Conservation (phyloP, 371 early-diverging fungal species). For the Actinomortierella ambigua region DNA sequence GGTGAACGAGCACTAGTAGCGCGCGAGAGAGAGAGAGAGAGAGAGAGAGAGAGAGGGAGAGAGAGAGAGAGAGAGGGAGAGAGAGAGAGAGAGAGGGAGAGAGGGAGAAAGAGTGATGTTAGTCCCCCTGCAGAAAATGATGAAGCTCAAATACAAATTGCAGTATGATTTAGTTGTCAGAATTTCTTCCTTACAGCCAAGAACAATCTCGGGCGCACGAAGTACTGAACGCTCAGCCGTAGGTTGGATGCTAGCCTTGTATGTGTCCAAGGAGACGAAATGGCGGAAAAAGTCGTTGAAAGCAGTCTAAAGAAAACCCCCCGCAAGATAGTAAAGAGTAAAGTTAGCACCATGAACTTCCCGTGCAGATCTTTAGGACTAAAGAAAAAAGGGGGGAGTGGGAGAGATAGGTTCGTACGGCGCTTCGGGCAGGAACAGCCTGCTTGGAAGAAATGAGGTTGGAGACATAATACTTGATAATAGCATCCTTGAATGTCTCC, state of each 20-base stretch:
- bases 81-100: no score
- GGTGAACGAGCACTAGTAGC: constrained; percentile 53
- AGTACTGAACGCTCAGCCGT: constrained; percentile 78
- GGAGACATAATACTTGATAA: constrained; percentile 68
- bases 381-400: not conserved
- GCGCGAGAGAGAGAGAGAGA: constrained; percentile 8
- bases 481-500: constrained; percentile 45
- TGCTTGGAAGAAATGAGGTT: constrained; percentile 64
- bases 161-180: constrained; percentile 14
- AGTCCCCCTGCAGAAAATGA: no score
- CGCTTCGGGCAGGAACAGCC: constrained; percentile 53
- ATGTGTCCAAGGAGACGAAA: constrained; percentile 56
- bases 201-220: constrained; percentile 86
- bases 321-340: not conserved
- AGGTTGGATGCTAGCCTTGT: constrained; percentile 58
- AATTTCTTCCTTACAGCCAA: constrained; percentile 53
- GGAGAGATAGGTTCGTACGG: no score
- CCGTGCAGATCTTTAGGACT: not conserved
- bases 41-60: not conserved
- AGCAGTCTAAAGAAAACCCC: constrained; percentile 43
- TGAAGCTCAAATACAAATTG: constrained; percentile 13
- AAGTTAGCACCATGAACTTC: constrained; percentile 1
- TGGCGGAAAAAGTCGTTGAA: constrained; percentile 64
- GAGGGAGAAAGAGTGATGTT: no score
- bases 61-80: no score